Conservation (phyloP, 345 rosid species). For the Eucalyptus guilfoylei region DNA sequence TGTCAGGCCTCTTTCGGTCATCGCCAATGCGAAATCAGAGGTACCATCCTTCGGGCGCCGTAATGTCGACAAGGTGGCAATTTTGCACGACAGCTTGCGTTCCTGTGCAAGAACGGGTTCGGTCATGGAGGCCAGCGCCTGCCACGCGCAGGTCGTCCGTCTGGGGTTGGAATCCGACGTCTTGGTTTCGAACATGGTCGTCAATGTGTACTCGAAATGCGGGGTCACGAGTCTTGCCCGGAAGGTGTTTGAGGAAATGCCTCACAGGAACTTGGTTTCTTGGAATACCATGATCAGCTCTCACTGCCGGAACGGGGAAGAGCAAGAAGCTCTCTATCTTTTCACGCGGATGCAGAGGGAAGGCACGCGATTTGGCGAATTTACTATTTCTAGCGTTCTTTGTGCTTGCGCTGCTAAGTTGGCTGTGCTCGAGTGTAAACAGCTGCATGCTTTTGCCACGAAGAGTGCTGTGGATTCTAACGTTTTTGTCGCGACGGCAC, state of each 20-base stretch:
- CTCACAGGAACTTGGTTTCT: conserved; percentile 54
- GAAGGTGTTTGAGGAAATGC: conserved; percentile 66
- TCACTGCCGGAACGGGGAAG: conserved; percentile 27
- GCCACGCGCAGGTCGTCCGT: conserved; percentile 39
- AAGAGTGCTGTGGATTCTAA: conserved; percentile 38
- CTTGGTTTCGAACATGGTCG: conserved; percentile 48
- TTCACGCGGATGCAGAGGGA: conserved; percentile 41
- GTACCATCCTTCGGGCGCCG: neutral
- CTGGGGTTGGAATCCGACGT: conserved; percentile 24
- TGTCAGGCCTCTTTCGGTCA: neutral
- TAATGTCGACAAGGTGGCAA: conserved; percentile 1
- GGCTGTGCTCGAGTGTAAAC: conserved; percentile 33
- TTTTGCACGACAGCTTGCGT: conserved; percentile 29
- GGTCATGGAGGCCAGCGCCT: conserved; percentile 24
- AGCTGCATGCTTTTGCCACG: conserved; percentile 50
- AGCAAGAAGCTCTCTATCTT: conserved; percentile 25
- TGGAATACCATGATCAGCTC: conserved; percentile 70
- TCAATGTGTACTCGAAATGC: conserved; percentile 42
- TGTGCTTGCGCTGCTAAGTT: conserved; percentile 45
- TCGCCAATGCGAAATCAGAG: neutral
- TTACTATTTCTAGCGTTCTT: conserved; percentile 61
- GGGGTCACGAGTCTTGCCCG: conserved; percentile 30
- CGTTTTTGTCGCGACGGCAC: conserved; percentile 56
- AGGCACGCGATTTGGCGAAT: conserved; percentile 35
- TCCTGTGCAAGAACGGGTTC: conserved; percentile 33